Conservation (phyloP, 2,329 filamentous ascomycete genomes). For the Pestalotiopsis sp. region DNA sequence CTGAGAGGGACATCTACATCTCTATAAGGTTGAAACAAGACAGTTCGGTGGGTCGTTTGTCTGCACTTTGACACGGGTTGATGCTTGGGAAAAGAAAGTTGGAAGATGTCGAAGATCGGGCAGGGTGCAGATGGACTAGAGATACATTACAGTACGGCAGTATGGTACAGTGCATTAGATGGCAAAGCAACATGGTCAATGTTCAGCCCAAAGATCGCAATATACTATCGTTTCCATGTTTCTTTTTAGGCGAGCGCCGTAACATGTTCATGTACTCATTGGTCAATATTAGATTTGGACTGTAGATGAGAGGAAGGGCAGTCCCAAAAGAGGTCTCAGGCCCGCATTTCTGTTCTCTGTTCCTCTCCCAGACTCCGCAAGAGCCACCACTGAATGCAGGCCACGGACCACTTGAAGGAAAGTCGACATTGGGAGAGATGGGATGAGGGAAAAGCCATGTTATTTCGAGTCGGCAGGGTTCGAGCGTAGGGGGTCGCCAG, state of each 20-base stretch:
- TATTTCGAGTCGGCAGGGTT: background rate
- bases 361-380: background rate
- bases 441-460: background rate
- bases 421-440: background rate
- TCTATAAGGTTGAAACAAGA: background rate
- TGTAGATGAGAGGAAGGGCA: background rate
- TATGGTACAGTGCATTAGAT: background rate
- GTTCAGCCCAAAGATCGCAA: background rate
- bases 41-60: background rate
- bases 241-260: background rate
- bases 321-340: background rate
- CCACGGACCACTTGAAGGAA: background rate
- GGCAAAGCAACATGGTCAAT: background rate
- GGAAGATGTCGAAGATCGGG: background rate
- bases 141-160: background rate
- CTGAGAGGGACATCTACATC: background rate
- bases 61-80: background rate
- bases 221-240: background rate
- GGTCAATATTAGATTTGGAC: background rate
- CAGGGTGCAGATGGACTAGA: background rate
- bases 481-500: background rate
- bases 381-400: background rate
- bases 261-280: background rate
- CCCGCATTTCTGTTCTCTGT: background rate
- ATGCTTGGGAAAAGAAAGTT: background rate